Evolutionary conservation across 129 eudicot species (phyloP).

Genomic region (Lactuca sativa): DNA sequence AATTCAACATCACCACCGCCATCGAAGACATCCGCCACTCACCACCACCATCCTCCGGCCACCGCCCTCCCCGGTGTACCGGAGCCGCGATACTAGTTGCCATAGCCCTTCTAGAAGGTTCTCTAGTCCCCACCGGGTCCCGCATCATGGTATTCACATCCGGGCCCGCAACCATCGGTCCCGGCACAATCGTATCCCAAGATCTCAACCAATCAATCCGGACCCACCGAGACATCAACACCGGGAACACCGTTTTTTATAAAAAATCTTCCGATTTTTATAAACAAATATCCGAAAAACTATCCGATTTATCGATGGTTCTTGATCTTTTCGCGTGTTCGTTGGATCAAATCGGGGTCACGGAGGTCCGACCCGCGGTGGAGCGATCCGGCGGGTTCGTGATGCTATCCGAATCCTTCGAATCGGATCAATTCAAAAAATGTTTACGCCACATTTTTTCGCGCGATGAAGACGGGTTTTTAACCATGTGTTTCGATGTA

Average conservation of each 20-base stretch:
- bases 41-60: constrained; percentile 42
- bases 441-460: constrained; percentile 66
- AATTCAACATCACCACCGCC: constrained; percentile 72
- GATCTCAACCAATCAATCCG: constrained; percentile 62
- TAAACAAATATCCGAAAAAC: constrained; percentile 53
- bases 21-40: constrained; percentile 82
- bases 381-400: constrained; percentile 87
- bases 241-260: constrained; percentile 45
- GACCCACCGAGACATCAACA: constrained; percentile 76
- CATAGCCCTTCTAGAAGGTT: constrained; percentile 82
- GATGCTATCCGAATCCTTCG: constrained; percentile 79
- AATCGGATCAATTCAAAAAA: constrained; percentile 79
- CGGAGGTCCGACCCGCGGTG: constrained; percentile 73
- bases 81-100: constrained; percentile 86
- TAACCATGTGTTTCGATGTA: constrained; percentile 81
- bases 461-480: constrained; percentile 64
- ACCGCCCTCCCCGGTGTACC: constrained; percentile 79
- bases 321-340: constrained; percentile 96
- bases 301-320: constrained; percentile 62
- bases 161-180: constrained; percentile 94
- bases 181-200: constrained; percentile 69
- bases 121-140: constrained; percentile 56
- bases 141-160: constrained; percentile 92
- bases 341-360: constrained; percentile 93
- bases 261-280: constrained; percentile 65